phyloP scores from a whole-genome alignment of 2,329 filamentous ascomycete species.

The Cercospora sp. region DNA sequence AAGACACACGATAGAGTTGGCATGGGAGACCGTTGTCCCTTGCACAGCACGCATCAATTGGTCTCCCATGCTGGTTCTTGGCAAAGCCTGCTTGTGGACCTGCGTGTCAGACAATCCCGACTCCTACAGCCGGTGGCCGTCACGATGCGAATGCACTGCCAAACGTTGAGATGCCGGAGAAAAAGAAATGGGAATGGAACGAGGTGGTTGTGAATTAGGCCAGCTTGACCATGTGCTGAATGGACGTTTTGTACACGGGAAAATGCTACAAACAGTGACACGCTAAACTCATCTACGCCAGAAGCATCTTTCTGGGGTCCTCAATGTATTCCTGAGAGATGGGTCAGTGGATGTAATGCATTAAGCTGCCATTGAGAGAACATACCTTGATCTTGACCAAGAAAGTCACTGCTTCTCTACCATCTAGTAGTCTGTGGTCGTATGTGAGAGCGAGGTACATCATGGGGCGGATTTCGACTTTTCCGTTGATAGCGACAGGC shows the following conservation, averaged over 20 bases:
- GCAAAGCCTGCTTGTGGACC: neutral
- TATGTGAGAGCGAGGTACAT: constrained; percentile 99
- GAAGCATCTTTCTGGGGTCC: constrained; percentile 87
- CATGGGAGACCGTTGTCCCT: neutral
- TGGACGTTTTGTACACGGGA: constrained; percentile 19
- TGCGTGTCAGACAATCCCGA: neutral
- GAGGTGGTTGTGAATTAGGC: neutral
- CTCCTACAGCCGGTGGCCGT: neutral
- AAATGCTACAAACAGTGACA: constrained; percentile 14
- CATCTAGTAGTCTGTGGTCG: constrained; percentile 93
- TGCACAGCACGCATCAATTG: neutral
- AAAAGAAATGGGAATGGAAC: neutral
- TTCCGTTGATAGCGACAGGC: constrained; percentile 84
- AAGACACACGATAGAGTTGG: neutral
- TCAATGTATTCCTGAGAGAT: constrained; percentile 71
- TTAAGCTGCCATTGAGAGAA: neutral
- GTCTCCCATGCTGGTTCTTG: neutral
- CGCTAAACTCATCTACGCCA: constrained; percentile 41
- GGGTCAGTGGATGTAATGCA: neutral
- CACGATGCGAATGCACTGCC: neutral
- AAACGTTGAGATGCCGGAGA: neutral
- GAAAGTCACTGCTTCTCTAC: constrained; percentile 93
- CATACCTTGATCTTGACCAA: constrained; percentile 84
- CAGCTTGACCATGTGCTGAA: constrained; percentile 4
- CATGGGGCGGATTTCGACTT: constrained; percentile 95